phyloP scores from a whole-genome alignment of 345 rosid species.

The Acer campestre region DNA sequence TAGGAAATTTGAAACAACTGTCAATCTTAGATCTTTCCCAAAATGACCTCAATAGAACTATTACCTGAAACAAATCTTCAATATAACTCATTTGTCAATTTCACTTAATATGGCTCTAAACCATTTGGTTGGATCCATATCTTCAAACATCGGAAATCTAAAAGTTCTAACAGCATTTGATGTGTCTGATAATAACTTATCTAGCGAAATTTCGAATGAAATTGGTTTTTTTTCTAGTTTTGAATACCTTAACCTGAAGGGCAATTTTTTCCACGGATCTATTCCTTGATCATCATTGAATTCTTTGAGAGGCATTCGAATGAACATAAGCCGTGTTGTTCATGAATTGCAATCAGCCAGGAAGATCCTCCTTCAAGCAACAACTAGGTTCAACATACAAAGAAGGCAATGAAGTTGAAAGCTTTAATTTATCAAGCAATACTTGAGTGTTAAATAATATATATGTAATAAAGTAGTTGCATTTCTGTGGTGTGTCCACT shows the following conservation, averaged over 20 bases:
- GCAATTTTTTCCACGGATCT: not conserved
- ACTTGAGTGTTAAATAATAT: not conserved
- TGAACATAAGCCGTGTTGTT: not conserved
- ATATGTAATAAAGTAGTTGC: too few relatives aligned
- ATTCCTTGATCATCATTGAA: slow-evolving; percentile 5
- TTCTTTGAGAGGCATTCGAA: not conserved
- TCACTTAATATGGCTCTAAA: too few relatives aligned
- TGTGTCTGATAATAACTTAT: too few relatives aligned
- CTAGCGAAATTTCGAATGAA: not conserved
- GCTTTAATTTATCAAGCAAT: not conserved
- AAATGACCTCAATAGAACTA: too few relatives aligned
- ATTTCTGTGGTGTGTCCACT: not conserved
- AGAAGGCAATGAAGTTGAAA: not conserved
- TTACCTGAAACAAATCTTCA: too few relatives aligned
- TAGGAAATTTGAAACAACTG: too few relatives aligned
- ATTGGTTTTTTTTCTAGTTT: not conserved
- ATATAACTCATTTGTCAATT: too few relatives aligned
- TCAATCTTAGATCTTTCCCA: too few relatives aligned
- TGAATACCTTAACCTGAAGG: too few relatives aligned
- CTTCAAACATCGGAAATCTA: too few relatives aligned
- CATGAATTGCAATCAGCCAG: not conserved
- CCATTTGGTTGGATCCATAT: too few relatives aligned
- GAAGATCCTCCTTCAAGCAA: not conserved
- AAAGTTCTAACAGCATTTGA: too few relatives aligned
- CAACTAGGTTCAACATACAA: not conserved